phyloP scores from a whole-genome alignment of 257 asterid species.

The Phtheirospermum japonicum region DNA sequence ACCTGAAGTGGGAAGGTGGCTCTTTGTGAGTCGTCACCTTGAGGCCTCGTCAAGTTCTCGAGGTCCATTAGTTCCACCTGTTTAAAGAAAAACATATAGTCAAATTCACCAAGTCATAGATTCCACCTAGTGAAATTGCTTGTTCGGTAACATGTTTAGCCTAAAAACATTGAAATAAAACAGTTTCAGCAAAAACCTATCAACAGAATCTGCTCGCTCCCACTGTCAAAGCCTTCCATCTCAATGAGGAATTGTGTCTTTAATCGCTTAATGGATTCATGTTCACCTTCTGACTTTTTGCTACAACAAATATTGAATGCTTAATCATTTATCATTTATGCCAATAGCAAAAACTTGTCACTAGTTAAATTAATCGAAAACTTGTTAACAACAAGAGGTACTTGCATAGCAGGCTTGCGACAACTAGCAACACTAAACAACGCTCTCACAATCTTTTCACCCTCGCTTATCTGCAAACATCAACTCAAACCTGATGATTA shows the following conservation, averaged over 20 bases:
- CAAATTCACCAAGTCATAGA: background rate
- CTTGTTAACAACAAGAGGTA: background rate
- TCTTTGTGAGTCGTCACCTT: conserved; percentile 92
- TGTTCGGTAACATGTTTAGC: conserved; percentile 14
- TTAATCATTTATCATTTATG: conserved; percentile 18
- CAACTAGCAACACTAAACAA: conserved; percentile 98
- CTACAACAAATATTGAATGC: conserved; percentile 46
- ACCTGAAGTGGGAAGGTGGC: conserved; percentile 99
- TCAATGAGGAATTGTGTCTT: conserved; percentile 98
- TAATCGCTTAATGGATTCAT: conserved; percentile 94
- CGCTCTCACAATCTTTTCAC: conserved; percentile 97
- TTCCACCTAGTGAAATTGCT: conserved; percentile 20
- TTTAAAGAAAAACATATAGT: conserved; percentile 22
- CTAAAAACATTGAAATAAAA: conserved; percentile 11
- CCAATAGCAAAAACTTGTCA: conserved; percentile 6
- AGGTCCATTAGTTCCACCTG: conserved; percentile 98
- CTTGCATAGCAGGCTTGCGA: conserved; percentile 87
- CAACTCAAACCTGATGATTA: conserved; percentile 20
- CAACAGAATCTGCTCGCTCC: conserved; percentile 81
- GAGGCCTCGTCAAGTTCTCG: conserved; percentile 99
- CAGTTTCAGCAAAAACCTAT: conserved; percentile 34
- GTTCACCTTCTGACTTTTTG: conserved; percentile 99
- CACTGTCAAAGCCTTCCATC: conserved; percentile 98
- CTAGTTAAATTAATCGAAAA: conserved; percentile 11
- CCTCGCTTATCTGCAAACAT: conserved; percentile 88